These are phyloP conservation scores for Sistotremastrum suecicum DNA, from an alignment of 768 basidiomycete genomes.

Conservation along the genomic window DNA sequence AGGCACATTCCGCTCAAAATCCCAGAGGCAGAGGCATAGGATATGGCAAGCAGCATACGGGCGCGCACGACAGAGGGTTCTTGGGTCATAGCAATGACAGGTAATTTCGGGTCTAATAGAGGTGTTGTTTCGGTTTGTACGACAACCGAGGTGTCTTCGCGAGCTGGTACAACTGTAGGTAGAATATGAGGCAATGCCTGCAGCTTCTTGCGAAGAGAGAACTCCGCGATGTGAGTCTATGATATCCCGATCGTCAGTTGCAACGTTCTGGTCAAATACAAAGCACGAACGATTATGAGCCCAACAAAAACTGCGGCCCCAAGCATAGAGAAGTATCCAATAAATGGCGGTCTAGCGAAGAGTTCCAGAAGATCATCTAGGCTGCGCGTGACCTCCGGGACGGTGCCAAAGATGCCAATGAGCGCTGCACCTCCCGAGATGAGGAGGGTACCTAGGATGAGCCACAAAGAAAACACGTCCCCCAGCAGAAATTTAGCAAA, in stretches of 20 bases:
- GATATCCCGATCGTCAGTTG: neutral
- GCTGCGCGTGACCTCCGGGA: slow-evolving; percentile 75
- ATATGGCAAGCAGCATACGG: slow-evolving; percentile 56
- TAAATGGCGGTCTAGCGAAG: slow-evolving; percentile 62
- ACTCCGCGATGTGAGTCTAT: slow-evolving; percentile 66
- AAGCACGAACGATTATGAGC: slow-evolving; percentile 44
- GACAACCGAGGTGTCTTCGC: slow-evolving; percentile 8
- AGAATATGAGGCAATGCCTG: slow-evolving; percentile 23
- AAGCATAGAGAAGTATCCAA: slow-evolving; percentile 68
- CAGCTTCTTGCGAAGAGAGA: slow-evolving; percentile 33
- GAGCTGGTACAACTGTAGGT: slow-evolving; percentile 17
- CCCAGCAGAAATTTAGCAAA: slow-evolving; percentile 77
- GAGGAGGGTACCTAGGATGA: slow-evolving; percentile 74
- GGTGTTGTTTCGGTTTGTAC: slow-evolving; percentile 38
- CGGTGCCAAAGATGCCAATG: slow-evolving; percentile 85
- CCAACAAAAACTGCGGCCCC: slow-evolving; percentile 43
- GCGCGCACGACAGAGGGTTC: slow-evolving; percentile 26
- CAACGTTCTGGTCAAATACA: neutral
- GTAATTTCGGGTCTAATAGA: slow-evolving; percentile 28
- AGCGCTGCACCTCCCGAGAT: slow-evolving; percentile 82
- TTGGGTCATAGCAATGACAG: slow-evolving; percentile 10
- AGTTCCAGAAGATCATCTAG: slow-evolving; percentile 72
- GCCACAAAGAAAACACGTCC: slow-evolving; percentile 73
- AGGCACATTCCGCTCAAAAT: slow-evolving; percentile 87
- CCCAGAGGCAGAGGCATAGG: slow-evolving; percentile 79